These are phyloP conservation scores for Sporobolomyces roseus DNA, from an alignment of 768 basidiomycete genomes.

Conservation along the genomic window DNA sequence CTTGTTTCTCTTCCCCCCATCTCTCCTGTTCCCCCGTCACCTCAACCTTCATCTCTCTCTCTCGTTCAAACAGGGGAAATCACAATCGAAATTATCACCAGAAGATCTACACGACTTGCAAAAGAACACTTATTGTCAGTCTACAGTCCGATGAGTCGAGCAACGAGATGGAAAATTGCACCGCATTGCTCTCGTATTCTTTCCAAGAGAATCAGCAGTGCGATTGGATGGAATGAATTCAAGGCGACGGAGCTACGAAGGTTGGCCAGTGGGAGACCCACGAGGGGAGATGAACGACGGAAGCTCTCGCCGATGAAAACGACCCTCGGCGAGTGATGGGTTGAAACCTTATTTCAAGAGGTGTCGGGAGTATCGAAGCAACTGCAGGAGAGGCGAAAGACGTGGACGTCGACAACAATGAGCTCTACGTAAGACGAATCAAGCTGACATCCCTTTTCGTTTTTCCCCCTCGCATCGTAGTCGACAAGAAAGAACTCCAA, in stretches of 20 bases:
- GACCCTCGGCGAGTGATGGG: no score
- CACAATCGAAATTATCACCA: conserved; percentile 87
- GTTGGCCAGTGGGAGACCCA: no score
- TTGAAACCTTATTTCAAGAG: no score
- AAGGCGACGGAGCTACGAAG: no score
- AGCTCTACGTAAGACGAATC: neutral
- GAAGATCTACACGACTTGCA: conserved; percentile 93
- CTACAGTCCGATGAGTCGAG: neutral
- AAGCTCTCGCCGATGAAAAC: no score
- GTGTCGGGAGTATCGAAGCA: no score
- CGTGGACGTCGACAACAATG: no score
- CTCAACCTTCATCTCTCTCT: neutral
- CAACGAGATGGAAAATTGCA: neutral
- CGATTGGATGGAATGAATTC: no score
- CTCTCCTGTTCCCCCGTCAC: neutral
- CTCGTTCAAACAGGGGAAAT: conserved; percentile 64
- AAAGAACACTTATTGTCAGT: conserved; percentile 92
- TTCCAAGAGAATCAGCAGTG: no score
- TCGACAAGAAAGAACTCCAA: conserved; percentile 94
- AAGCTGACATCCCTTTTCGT: neutral
- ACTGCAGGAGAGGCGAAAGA: no score
- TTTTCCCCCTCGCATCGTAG: no score
- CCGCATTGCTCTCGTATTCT: neutral
- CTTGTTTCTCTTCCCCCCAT: neutral
- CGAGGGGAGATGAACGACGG: no score